Conservation (phyloP, 495 filamentous ascomycete species). For the Podospora tetraspora region DNA sequence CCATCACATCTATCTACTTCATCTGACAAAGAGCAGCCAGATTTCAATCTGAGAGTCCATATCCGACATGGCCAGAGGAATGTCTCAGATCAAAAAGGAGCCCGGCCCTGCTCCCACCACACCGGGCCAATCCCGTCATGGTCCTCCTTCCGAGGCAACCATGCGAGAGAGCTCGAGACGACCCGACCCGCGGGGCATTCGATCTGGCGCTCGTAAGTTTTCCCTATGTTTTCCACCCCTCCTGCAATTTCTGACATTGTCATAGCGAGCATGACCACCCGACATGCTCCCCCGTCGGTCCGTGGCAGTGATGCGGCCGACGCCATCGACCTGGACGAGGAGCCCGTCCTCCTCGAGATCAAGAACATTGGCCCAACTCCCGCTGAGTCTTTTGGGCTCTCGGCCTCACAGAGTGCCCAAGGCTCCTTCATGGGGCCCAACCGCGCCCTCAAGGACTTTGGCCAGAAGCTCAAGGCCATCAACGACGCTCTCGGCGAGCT, state of each 20-base stretch:
- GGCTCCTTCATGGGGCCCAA: conserved; percentile 33
- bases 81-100: neutral
- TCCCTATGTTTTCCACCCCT: neutral
- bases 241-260: neutral
- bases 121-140: neutral
- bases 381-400: neutral
- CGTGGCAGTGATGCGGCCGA: conserved; percentile 2
- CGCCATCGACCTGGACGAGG: conserved; percentile 8
- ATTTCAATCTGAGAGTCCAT: neutral
- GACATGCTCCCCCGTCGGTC: conserved; percentile 1
- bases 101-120: neutral
- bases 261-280: conserved; percentile 25
- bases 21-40: neutral
- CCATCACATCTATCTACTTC: neutral
- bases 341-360: conserved; percentile 21
- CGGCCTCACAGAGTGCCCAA: conserved; percentile 12
- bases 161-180: neutral
- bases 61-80: neutral
- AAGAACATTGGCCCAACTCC: conserved; percentile 3
- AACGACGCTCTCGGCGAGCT: conserved; percentile 46
- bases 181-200: neutral
- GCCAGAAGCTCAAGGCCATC: conserved; percentile 39
- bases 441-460: conserved; percentile 36
- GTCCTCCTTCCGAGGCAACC: neutral
- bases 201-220: conserved; percentile 29